Evolutionary conservation across 805 yeast species (phyloP).

Genomic region (Suhomyces sp.): DNA sequence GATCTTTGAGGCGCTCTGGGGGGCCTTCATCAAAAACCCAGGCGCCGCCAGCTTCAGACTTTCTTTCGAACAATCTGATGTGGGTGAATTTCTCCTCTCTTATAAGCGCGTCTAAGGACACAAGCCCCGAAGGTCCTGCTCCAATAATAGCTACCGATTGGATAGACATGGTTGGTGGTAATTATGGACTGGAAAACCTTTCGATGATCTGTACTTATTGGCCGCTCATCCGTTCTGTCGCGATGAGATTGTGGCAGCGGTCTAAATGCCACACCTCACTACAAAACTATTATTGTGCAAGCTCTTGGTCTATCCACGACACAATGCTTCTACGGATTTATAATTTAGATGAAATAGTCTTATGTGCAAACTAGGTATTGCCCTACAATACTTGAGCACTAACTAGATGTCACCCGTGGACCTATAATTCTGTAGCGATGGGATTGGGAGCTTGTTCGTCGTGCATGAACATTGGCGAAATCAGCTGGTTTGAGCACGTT

Average conservation of each 20-base stretch:
- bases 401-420: not conserved
- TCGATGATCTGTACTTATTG: not conserved
- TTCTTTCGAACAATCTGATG: slow-evolving; percentile 19
- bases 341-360: not conserved
- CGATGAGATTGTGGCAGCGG: not conserved
- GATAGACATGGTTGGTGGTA: not conserved
- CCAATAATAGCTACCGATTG: slow-evolving; percentile 22
- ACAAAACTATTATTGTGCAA: not conserved
- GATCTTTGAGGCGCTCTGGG: slow-evolving; percentile 16
- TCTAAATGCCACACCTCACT: not conserved
- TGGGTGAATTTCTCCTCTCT: slow-evolving; percentile 14
- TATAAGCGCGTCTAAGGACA: slow-evolving; percentile 18
- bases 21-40: slow-evolving; percentile 20
- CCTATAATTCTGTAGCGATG: not conserved
- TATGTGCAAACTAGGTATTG: not conserved
- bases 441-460: not conserved
- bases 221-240: not conserved
- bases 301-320: not conserved
- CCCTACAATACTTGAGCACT: not conserved
- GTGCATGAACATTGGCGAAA: not conserved
- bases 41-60: slow-evolving; percentile 18
- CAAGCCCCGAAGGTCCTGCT: slow-evolving; percentile 25
- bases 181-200: not conserved
- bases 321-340: not conserved
- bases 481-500: not conserved